These are phyloP conservation scores for Dalbergia cochinchinensis DNA, from an alignment of 306 rosid genomes.

Conservation along the genomic window DNA sequence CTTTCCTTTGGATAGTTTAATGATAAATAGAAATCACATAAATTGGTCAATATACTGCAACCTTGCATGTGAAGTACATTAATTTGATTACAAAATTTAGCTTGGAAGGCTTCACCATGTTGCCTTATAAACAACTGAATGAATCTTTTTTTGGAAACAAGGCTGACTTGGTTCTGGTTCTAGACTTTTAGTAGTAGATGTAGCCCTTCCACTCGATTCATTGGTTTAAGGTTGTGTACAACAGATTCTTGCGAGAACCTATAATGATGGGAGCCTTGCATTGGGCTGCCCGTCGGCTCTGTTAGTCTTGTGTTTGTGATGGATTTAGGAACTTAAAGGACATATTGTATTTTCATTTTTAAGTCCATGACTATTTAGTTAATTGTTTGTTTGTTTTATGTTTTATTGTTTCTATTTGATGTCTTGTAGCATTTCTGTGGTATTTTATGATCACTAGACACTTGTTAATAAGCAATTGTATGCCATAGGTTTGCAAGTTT, in stretches of 20 bases:
- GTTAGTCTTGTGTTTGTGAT: conserved; percentile 13
- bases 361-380: conserved; percentile 34
- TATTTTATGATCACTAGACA: conserved; percentile 29
- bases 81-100: conserved; percentile 36
- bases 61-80: conserved; percentile 22
- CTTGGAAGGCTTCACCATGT: conserved; percentile 9
- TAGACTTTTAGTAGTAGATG: conserved; percentile 6
- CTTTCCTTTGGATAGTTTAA: conserved; percentile 16
- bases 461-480: conserved; percentile 32
- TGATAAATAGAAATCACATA: conserved; percentile 23
- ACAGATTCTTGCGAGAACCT: background rate
- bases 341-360: conserved; percentile 29
- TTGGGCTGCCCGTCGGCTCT: conserved; percentile 20
- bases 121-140: conserved; percentile 5
- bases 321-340: conserved; percentile 23
- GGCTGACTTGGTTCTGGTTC: conserved; percentile 21
- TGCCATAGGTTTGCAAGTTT: conserved; percentile 92
- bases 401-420: conserved; percentile 31
- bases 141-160: conserved; percentile 25
- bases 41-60: conserved; percentile 3
- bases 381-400: conserved; percentile 27
- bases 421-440: conserved; percentile 37
- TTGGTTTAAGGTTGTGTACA: conserved; percentile 22
- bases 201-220: conserved; percentile 9
- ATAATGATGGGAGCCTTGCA: conserved; percentile 32